Base-by-base conservation (phyloP, 1,284 basidiomycete species). In the Apiotrichum porosum region DNA sequence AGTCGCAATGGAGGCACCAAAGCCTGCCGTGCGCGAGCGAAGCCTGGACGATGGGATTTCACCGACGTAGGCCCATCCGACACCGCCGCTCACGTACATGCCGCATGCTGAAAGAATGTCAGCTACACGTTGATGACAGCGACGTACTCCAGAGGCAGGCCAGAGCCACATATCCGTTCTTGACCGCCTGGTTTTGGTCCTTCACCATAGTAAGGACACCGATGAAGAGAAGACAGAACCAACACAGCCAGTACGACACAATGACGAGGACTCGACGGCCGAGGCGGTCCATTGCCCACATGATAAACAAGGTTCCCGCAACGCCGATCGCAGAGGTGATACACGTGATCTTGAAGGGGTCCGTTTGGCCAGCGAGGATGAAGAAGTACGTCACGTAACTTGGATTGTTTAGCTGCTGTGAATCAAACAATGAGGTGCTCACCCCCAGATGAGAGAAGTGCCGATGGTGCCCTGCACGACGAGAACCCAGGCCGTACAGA, bases 1-100 rank as follows among this genome's bases (percentile, higher is more conserved):
- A 13, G 54, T 51, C 10, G 44, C 36, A 17, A 23, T 24, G n/a
- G 30, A 19, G 5, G 19, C 30, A 13, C 19, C 18, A 37, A 56
- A 34, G 23, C 60, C 57, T 19, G 58, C 56, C 10, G 58, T 62
- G 33, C 51, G 36, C 2, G 62, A 41, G 39, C 62, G 49, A 3
- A 62, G 53, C 34, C 52, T 32, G 32, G 58, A 56, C 17, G 62
- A 55, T 0, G 58, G 50, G 17, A 58, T 22, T 44, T 63, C 62
- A 8, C 60, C 62, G 18, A 61, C 51, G 38, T 51, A 62, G 17
- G 50, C 49, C 56, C 57, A 63, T 6, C 61, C 61, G 42, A n/a
- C n/a, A n/a, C n/a, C 58, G 52, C 10, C 53, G 51, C 26, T 56
- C 56, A 14, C 51, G 21, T 51, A 37, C 17, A 61, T 32, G 44